These are phyloP conservation scores for Colletotrichum zoysiae DNA, from an alignment of 2,329 filamentous ascomycete species.

Conservation along the genomic window DNA sequence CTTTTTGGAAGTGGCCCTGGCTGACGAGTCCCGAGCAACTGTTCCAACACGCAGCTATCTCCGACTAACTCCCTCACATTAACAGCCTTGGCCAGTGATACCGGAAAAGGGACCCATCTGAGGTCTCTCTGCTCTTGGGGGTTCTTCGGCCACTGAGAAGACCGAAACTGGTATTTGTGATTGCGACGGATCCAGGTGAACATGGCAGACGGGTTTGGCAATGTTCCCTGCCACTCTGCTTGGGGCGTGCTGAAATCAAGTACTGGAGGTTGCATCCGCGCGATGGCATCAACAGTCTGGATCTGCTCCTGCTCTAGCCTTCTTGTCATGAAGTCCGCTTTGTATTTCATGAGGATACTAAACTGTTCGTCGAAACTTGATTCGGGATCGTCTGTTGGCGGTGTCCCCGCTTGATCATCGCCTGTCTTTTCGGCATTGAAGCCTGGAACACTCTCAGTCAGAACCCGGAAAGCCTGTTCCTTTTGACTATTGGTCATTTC, in stretches of 20 bases:
- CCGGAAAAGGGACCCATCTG: conserved; percentile 28
- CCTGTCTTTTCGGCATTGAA: neutral
- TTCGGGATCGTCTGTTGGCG: neutral
- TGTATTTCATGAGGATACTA: conserved; percentile 42
- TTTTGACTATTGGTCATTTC: conserved; percentile 5
- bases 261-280: conserved; percentile 48
- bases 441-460: neutral
- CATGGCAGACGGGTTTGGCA: conserved; percentile 44
- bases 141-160: conserved; percentile 39
- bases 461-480: neutral
- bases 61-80: conserved; percentile 22
- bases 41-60: neutral
- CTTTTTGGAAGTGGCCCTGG: conserved; percentile 4
- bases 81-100: neutral
- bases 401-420: neutral
- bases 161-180: conserved; percentile 32
- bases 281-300: conserved; percentile 44
- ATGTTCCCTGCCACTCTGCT: conserved; percentile 44
- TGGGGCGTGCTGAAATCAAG: conserved; percentile 46
- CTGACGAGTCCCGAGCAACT: neutral
- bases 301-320: conserved; percentile 48
- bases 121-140: conserved; percentile 11
- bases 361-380: conserved; percentile 46
- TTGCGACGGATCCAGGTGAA: conserved; percentile 40
- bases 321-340: conserved; percentile 31